Conservation (phyloP, 768 basidiomycete species). For the Amanita exitialis region DNA sequence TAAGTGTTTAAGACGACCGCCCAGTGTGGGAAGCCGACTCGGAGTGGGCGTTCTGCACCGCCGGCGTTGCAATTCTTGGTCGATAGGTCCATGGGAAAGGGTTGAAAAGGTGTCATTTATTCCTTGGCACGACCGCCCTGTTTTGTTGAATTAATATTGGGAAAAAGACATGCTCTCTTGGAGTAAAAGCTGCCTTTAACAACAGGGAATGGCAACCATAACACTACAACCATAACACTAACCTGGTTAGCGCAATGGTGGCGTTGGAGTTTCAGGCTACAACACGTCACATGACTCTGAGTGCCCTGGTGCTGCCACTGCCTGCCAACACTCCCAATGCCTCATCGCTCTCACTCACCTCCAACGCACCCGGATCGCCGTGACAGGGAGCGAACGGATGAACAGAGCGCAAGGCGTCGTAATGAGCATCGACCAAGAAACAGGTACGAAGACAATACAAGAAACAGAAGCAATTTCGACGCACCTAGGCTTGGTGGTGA, state of each 20-base stretch:
- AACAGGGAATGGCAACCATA: too few species aligned
- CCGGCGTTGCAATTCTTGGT: not conserved
- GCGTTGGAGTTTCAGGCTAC: too few species aligned
- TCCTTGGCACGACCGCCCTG: too few species aligned
- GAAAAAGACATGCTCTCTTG: too few species aligned
- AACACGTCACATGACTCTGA: too few species aligned
- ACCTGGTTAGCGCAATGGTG: too few species aligned
- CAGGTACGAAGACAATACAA: not conserved
- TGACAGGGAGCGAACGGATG: not conserved
- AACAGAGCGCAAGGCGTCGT: not conserved
- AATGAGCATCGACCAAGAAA: not conserved
- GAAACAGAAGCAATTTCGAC: not conserved
- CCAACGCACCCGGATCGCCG: not conserved
- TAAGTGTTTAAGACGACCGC: too few species aligned
- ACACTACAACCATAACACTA: too few species aligned
- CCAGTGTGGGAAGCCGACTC: not conserved
- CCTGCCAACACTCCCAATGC: not conserved
- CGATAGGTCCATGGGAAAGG: not conserved
- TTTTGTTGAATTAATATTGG: too few species aligned
- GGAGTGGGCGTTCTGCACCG: too few species aligned
- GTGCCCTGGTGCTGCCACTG: too few species aligned
- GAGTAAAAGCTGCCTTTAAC: too few species aligned
- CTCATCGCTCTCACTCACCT: not conserved
- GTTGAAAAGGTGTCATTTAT: not conserved
- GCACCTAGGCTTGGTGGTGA: not conserved